These are phyloP conservation scores for Penicillium maclennaniae DNA, from an alignment of 495 filamentous ascomycete species.

Conservation along the genomic window DNA sequence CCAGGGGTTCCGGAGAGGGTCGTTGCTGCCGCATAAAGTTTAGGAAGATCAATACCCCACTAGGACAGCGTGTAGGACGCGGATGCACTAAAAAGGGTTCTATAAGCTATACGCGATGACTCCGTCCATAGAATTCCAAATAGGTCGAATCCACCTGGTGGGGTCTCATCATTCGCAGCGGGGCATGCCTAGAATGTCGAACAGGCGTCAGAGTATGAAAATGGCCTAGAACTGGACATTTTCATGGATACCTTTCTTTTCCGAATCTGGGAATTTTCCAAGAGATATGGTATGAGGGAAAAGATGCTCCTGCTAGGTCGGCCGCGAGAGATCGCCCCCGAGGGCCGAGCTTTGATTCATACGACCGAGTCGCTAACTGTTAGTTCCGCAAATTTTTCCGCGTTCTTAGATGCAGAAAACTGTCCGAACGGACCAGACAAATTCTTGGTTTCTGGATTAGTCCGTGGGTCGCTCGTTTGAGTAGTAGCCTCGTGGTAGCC, in stretches of 20 bases:
- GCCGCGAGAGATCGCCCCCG: background rate
- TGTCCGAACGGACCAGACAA: too few relatives aligned
- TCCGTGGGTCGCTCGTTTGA: too few relatives aligned
- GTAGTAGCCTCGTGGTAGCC: too few relatives aligned
- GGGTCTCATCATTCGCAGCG: slow-evolving; percentile 7
- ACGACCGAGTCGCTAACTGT: background rate
- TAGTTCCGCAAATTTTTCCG: background rate
- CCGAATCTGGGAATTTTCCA: too few relatives aligned
- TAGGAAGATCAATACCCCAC: slow-evolving; percentile 3
- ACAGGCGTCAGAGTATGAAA: background rate
- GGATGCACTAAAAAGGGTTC: slow-evolving; percentile 5
- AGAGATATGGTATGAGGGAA: background rate
- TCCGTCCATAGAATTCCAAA: slow-evolving; percentile 20
- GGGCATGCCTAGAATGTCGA: background rate
- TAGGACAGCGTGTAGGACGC: slow-evolving; percentile 5
- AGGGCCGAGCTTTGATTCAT: background rate
- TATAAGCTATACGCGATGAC: slow-evolving; percentile 2
- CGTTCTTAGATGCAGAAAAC: too few relatives aligned
- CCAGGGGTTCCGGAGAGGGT: background rate
- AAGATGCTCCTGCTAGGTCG: background rate
- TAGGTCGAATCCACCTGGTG: slow-evolving; percentile 9
- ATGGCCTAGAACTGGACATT: background rate
- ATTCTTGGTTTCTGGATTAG: too few relatives aligned
- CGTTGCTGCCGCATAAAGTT: background rate
- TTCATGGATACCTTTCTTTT: background rate